Percentiles rank a stretch among this genome's conserved stretches.
Conservation (phyloP, 257 asterid genomes). For the Parsonsia alboflavescens region DNA sequence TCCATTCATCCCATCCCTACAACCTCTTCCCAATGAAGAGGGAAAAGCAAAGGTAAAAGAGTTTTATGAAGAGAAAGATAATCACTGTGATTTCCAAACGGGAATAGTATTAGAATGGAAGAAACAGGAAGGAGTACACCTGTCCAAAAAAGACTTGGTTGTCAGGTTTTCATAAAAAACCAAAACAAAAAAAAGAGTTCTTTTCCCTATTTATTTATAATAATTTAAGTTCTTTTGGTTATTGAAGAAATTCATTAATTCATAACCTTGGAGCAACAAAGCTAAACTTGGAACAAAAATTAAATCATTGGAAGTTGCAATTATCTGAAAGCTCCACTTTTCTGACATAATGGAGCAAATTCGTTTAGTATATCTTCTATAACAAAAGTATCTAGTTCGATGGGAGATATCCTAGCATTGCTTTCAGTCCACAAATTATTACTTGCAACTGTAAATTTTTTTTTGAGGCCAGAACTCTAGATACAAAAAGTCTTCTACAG, state of each 20-base stretch:
- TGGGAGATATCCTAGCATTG: neutral
- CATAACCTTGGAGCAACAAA: neutral
- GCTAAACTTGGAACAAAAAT: neutral
- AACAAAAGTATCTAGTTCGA: neutral
- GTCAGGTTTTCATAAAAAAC: neutral
- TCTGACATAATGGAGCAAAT: neutral
- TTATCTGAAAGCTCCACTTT: neutral
- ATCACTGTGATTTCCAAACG: neutral
- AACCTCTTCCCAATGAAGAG: neutral
- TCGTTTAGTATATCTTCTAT: neutral
- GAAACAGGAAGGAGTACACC: neutral
- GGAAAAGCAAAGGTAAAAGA: neutral
- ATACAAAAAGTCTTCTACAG: neutral
- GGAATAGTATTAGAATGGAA: neutral
- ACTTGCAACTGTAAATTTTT: neutral
- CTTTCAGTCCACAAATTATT: neutral
- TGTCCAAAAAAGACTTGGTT: neutral
- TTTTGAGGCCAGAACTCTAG: neutral
- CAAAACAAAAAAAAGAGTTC: neutral
- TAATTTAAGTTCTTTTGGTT: neutral
- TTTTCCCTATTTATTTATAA: neutral
- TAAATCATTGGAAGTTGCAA: neutral
- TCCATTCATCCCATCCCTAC: neutral
- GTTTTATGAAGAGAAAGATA: neutral
- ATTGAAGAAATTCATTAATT: neutral